Evolutionary conservation across 352 stramenopile genomes (phyloP).

Genomic region (Pythium vanterpoolii): DNA sequence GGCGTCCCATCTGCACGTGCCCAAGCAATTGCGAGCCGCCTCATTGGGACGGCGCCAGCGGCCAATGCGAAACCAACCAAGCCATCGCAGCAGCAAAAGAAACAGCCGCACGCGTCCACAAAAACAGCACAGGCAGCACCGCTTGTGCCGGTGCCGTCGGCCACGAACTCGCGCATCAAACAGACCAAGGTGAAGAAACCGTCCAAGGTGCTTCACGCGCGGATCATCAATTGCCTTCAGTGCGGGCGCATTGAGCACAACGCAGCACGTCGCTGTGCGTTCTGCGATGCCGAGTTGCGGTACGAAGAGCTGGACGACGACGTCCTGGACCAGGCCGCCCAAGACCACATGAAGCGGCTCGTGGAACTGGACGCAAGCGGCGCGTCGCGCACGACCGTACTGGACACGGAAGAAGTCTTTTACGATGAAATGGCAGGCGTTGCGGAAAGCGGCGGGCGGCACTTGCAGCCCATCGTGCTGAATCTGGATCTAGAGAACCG

Average conservation of each 20-base stretch:
- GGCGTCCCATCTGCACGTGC: constrained; percentile 46
- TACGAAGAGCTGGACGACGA: constrained; percentile 46
- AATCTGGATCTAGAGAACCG: constrained; percentile 46
- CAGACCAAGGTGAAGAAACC: constrained; percentile 44
- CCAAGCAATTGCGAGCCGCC: constrained; percentile 39
- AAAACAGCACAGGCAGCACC: neutral
- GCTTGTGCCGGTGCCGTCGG: constrained; percentile 38
- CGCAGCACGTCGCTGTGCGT: constrained; percentile 41
- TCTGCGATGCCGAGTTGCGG: constrained; percentile 52
- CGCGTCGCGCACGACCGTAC: constrained; percentile 38
- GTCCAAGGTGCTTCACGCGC: constrained; percentile 45
- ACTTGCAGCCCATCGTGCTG: constrained; percentile 32
- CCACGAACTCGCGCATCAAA: constrained; percentile 49
- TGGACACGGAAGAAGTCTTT: constrained; percentile 43
- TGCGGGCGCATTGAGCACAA: constrained; percentile 72
- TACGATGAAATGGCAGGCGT: constrained; percentile 13
- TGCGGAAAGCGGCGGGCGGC: constrained; percentile 10
- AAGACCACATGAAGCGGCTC: constrained; percentile 55
- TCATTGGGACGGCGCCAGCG: constrained; percentile 27
- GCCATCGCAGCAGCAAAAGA: neutral
- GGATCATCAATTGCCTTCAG: constrained; percentile 68
- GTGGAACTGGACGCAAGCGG: constrained; percentile 46
- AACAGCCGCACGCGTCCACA: neutral
- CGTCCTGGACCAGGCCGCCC: constrained; percentile 31
- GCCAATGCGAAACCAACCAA: neutral